These are phyloP conservation scores for Alternaria atra DNA, from an alignment of 2,329 filamentous ascomycete species.

Conservation along the genomic window DNA sequence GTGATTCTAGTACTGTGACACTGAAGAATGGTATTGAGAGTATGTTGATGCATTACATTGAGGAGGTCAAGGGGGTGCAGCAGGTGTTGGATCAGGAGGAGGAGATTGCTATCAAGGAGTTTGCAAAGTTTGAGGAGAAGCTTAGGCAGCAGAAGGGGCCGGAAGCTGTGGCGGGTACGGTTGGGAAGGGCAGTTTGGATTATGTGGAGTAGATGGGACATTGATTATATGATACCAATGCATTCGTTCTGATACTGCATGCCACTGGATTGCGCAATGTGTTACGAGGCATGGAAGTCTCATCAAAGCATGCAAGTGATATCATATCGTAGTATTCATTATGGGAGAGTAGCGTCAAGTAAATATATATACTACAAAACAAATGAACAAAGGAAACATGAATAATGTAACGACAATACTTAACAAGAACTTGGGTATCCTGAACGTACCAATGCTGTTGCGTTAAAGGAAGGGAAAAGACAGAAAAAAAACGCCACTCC, in stretches of 20 bases:
- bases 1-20: conserved; percentile 95
- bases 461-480: neutral
- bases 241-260: neutral
- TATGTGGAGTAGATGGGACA: conserved; percentile 45
- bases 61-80: conserved; percentile 91
- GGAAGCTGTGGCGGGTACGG: conserved; percentile 59
- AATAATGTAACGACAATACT: neutral
- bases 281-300: too few relatives aligned
- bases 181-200: conserved; percentile 63
- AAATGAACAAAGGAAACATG: neutral
- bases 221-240: conserved; percentile 11
- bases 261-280: too few relatives aligned
- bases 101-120: conserved; percentile 84
- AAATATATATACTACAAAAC: neutral
- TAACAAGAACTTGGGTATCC: conserved; percentile 2
- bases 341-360: neutral
- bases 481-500: neutral
- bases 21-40: conserved; percentile 98
- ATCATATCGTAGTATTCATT: neutral
- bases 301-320: neutral
- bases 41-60: conserved; percentile 93
- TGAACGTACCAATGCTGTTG: conserved; percentile 8
- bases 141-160: conserved; percentile 67
- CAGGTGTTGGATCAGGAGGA: conserved; percentile 94
- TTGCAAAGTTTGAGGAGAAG: conserved; percentile 94